Evolutionary conservation across 352 stramenopile species (phyloP), one percentile per base, ranked within the genome.

Genomic region (Phytophthora tubulina): DNA sequence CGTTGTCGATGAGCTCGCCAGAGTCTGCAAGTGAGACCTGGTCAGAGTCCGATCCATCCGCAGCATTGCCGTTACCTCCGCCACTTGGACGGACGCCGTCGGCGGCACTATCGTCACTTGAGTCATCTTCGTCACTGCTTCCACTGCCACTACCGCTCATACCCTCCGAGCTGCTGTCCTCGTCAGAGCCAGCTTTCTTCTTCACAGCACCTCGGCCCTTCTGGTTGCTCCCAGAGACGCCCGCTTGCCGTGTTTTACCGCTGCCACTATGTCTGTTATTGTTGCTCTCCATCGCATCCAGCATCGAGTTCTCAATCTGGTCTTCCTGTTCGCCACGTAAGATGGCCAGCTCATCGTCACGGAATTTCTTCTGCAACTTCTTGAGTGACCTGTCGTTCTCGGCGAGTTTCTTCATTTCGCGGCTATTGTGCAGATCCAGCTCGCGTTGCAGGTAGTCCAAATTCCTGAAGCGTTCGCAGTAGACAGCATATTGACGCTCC

Each of bases 371-470:
- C 75, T 98, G 94, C 63, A 98, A 84, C 54, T 96, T 95, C 78
- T 97, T 98, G 62, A 97, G 89, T 14, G 88, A 92, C 7, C 92
- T 85, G 65, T 97, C 89, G 70, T 94, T 94, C 69, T 96, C 91
- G 0, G 92, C 89, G 2, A 96, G 73, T 61, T 95, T 92, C 71
- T 96, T 96, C 67, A 95, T 82, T 73, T 97, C 91, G 8, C 88
- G 79, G 14, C 79, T 88, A 54, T 92, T 94, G 78, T 97, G 94
- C 41, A 96, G 66, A 60, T 98, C 87, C 56, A 99, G 78, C 67
- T 99, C 94, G 27, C 91, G 84, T 83, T 99, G 93, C 59, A 99
- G 62, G 76, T 99, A 99, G 82, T 99, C 96, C 27, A 99, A 75
- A 75, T 99, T 99, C 35, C 97, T 89, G 72, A 98, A 98, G 4